Evolutionary conservation across 2,329 filamentous ascomycete species (phyloP), one percentile per base, ranked within the genome.

Genomic region (Cercospora sesami): DNA sequence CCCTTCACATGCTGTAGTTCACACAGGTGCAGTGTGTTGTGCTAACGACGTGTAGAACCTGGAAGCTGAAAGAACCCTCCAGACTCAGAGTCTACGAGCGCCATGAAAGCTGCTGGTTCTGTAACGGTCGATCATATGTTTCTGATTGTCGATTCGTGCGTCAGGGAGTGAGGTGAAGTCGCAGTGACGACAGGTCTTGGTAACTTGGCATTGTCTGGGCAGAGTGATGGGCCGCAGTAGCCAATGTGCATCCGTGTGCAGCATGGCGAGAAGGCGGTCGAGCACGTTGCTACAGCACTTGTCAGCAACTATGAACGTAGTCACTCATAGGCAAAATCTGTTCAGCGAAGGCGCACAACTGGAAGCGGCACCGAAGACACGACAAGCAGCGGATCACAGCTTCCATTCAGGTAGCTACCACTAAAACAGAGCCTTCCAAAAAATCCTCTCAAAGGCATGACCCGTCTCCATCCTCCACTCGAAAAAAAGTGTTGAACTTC

Each of bases 381-480:
- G 33, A 18, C 31, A 57, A 45, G 31, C 23, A 71, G 67, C 71
- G 69, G 69, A 58, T 70, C 39, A 63, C 57, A 66, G 68, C 68
- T 70, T 66, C 62, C 66, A 65, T 70, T 68, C 45, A 42, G 63
- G 61, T 57, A 69, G 69, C 71, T 70, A 73, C 60, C 61, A 67
- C 64, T 66, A 60, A 45, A 60, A 53, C 30, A 42, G 60, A 48
- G 51, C 61, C 64, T 67, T 61, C 68, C 69, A 69, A 57, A 67
- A 68, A 42, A 62, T 39, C 45, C 63, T 53, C 71, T 73, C 75
- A 76, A 76, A 75, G 73, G 67, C 73, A 58, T 26, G 53, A 67
- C 68, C 67, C 60, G 33, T 58, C 45, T 57, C 12, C 39, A 60
- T 51, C 65, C 60, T 45, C 53, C 60, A 65, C 63, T 18, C 33